Percentiles rank a stretch among this genome's conserved stretches.
Evolutionary conservation across 805 yeast species (phyloP).

Genomic region (Cyberlindnera suaveolens): DNA sequence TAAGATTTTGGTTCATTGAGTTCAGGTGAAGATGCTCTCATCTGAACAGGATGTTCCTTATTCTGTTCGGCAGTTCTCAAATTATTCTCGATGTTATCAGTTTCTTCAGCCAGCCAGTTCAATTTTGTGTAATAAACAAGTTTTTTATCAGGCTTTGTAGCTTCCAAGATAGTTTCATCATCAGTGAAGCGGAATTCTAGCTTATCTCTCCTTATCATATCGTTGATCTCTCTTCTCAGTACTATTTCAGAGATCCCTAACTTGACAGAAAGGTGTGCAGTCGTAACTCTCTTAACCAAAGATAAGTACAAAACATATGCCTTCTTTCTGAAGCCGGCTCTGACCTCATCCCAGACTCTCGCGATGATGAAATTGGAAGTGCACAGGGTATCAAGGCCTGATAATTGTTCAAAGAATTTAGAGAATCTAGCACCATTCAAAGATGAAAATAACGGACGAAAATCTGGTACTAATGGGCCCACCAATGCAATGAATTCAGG

Average conservation of each 20-base stretch:
- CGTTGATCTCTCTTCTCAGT: conserved; percentile 14
- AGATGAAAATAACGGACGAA: conserved; percentile 20
- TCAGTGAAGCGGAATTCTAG: conserved; percentile 10
- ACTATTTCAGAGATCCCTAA: conserved; percentile 11
- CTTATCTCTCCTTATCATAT: conserved; percentile 10
- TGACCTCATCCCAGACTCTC: conserved; percentile 20
- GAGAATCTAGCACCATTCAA: conserved; percentile 23
- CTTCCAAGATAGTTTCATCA: conserved; percentile 11
- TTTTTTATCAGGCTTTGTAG: conserved; percentile 8
- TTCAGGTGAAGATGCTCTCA: not conserved
- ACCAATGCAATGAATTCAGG: conserved; percentile 13
- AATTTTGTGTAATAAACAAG: conserved; percentile 10
- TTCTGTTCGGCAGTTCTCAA: not conserved
- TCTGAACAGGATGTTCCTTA: not conserved
- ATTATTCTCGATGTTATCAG: conserved; percentile 15
- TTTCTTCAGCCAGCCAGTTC: conserved; percentile 14
- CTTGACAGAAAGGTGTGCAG: conserved; percentile 14
- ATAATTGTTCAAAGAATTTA: conserved; percentile 14
- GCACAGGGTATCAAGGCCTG: conserved; percentile 10
- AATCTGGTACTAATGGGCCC: conserved; percentile 16
- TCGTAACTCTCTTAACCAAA: conserved; percentile 17
- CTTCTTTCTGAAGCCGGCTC: conserved; percentile 24
- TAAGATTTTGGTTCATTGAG: not conserved
- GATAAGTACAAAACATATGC: conserved; percentile 29
- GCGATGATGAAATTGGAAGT: conserved; percentile 17